Conservation (phyloP, 345 rosid genomes). For the Eucalyptus dawsonii region DNA sequence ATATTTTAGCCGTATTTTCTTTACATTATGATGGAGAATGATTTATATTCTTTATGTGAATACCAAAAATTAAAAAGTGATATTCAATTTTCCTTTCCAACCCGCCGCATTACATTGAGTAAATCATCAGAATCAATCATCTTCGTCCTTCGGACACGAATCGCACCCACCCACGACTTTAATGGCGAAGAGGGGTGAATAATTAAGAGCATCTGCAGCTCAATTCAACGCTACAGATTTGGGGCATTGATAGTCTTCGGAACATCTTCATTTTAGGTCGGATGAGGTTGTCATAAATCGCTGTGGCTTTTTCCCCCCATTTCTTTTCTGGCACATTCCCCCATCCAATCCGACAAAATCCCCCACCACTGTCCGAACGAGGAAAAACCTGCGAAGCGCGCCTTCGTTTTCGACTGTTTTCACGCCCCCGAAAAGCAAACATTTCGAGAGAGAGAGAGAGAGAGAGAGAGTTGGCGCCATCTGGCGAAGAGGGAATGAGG, state of each 20-base stretch:
- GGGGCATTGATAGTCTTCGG: background rate
- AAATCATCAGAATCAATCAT: background rate
- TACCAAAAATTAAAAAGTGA: background rate
- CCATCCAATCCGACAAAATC: background rate
- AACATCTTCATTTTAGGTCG: background rate
- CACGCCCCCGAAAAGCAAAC: background rate
- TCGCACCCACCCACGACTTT: background rate
- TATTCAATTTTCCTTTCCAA: background rate
- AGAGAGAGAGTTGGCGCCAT: background rate
- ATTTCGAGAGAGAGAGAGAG: background rate
- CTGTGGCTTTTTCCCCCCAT: rapidly evolving
- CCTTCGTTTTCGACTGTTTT: background rate
- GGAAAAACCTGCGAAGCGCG: background rate
- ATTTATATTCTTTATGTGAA: background rate
- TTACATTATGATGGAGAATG: background rate
- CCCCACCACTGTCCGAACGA: background rate
- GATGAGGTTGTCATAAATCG: background rate
- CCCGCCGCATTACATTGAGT: rapidly evolving
- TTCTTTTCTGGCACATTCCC: background rate
- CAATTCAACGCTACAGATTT: background rate
- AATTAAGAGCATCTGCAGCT: background rate
- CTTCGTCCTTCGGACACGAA: background rate
- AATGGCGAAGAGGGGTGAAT: background rate
- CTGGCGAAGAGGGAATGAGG: background rate
- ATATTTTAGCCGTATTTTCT: background rate